A percentile compares a stretch with the other conserved stretches of the same genome.
Evolutionary conservation across 441 rosid genomes (phyloP).

Genomic region (Corymbia citriodora): DNA sequence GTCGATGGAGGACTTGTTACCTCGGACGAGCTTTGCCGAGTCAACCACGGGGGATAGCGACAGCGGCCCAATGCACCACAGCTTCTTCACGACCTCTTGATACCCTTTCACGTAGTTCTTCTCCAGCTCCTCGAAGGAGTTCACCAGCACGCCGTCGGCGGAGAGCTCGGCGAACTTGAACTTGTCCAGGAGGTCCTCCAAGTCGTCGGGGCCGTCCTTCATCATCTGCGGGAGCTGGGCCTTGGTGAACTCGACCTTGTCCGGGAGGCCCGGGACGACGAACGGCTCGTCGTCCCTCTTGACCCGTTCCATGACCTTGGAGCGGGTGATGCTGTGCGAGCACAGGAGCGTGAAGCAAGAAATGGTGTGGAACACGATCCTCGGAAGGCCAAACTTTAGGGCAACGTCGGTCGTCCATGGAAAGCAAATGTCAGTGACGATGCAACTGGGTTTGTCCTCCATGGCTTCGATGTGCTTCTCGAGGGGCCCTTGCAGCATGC

Average conservation of each 20-base stretch:
- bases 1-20: slow-evolving; percentile 3
- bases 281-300: slow-evolving; percentile 3
- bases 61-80: slow-evolving; percentile 15
- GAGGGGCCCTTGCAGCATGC: slow-evolving; percentile 1
- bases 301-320: not conserved
- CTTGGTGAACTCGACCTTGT: slow-evolving; percentile 3
- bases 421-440: slow-evolving; percentile 6
- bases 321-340: not conserved
- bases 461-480: not conserved
- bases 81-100: not conserved
- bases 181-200: not conserved
- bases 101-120: not conserved
- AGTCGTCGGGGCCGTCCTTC: not conserved
- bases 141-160: slow-evolving; percentile 9
- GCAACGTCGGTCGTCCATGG: slow-evolving; percentile 12
- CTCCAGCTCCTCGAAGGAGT: slow-evolving; percentile 14
- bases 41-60: not conserved
- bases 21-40: not conserved
- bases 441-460: slow-evolving; percentile 1
- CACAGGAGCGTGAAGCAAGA: slow-evolving; percentile 14
- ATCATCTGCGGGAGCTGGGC: slow-evolving; percentile 3
- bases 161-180: slow-evolving; percentile 7
- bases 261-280: slow-evolving; percentile 5
- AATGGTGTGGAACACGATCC: slow-evolving; percentile 4
- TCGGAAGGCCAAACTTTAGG: slow-evolving; percentile 3